Evolutionary conservation across 2,329 filamentous ascomycete genomes (phyloP).

Genomic region (Dothideomycetidae sp.): DNA sequence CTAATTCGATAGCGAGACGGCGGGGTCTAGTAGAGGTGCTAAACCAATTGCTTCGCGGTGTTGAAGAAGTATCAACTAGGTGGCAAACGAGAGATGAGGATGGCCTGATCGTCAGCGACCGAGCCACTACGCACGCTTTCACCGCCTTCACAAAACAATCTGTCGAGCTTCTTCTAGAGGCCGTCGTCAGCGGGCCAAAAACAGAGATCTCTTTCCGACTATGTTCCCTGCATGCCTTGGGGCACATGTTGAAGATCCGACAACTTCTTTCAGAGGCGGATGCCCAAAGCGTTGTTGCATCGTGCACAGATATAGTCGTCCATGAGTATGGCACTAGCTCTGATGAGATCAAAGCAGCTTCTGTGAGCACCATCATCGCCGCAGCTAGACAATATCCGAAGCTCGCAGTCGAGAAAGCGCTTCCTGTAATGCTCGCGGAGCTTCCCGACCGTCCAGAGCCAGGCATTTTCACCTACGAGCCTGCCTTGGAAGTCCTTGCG

Average conservation of each 20-base stretch:
- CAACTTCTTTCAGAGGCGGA: constrained; percentile 29
- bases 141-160: constrained; percentile 27
- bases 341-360: constrained; percentile 43
- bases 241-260: constrained; percentile 29
- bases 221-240: constrained; percentile 30
- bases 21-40: constrained; percentile 48
- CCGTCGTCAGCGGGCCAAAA: constrained; percentile 29
- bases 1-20: constrained; percentile 47
- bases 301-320: constrained; percentile 47
- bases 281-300: constrained; percentile 39
- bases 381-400: constrained; percentile 49
- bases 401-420: constrained; percentile 48
- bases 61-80: constrained; percentile 41
- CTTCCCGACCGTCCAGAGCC: constrained; percentile 39
- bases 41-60: constrained; percentile 43
- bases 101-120: constrained; percentile 11
- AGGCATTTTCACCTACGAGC: constrained; percentile 36
- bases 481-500: constrained; percentile 48
- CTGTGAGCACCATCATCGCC: constrained; percentile 44
- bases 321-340: constrained; percentile 42
- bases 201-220: constrained; percentile 38
- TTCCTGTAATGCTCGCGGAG: constrained; percentile 51
- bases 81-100: constrained; percentile 29
- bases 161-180: constrained; percentile 29
- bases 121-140: constrained; percentile 25